Percentiles rank a stretch among this genome's conserved stretches.
Evolutionary conservation across 176 grass and related monocot species (phyloP).

Genomic region (Olyra latifolia): DNA sequence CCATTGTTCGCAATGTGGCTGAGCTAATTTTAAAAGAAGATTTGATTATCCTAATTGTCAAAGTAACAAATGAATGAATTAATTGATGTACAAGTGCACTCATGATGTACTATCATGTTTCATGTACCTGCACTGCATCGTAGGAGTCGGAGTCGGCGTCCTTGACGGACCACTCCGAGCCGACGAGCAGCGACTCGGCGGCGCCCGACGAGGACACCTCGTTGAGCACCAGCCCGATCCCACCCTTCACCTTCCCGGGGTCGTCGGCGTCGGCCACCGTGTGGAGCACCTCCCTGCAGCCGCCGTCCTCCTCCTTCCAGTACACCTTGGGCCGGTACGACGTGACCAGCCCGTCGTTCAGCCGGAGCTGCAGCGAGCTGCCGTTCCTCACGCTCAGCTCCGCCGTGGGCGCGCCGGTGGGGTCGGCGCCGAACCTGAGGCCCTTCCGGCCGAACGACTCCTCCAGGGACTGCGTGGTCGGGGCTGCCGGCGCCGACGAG

Average conservation of each 20-base stretch:
- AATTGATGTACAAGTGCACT: neutral
- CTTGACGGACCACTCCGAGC: conserved; percentile 56
- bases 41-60: neutral
- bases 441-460: conserved; percentile 88
- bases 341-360: conserved; percentile 77
- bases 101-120: too few species aligned
- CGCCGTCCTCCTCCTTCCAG: conserved; percentile 79
- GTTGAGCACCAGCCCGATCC: conserved; percentile 77
- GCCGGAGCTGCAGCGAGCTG: conserved; percentile 71
- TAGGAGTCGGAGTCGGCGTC: conserved; percentile 84
- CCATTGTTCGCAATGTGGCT: neutral
- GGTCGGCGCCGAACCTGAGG: conserved; percentile 61
- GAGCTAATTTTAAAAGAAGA: neutral
- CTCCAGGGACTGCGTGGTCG: conserved; percentile 59
- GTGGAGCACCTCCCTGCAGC: conserved; percentile 77
- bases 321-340: conserved; percentile 91
- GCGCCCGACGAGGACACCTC: conserved; percentile 36
- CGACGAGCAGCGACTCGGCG: conserved; percentile 42
- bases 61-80: neutral
- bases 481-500: neutral
- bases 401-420: conserved; percentile 47
- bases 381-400: conserved; percentile 84
- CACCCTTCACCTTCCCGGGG: conserved; percentile 39
- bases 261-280: conserved; percentile 41
- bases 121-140: conserved; percentile 82